These are phyloP conservation scores for Conticribra guillardii DNA, from an alignment of 108 stramenopile genomes.

Conservation along the genomic window DNA sequence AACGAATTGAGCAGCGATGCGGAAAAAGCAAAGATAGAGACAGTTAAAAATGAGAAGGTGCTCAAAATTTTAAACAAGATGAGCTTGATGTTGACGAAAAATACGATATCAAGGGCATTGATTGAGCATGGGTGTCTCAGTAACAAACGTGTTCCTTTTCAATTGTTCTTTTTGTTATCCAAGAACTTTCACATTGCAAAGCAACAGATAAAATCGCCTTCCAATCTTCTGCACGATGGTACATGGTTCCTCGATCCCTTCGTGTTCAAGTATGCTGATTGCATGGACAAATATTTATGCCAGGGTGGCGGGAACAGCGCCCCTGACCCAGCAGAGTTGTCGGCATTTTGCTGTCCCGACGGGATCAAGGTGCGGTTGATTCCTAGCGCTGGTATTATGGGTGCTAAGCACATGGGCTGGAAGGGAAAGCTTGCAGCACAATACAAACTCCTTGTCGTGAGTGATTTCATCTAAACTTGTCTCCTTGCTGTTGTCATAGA, in stretches of 20 bases:
- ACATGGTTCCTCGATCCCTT: slow-evolving; percentile 12
- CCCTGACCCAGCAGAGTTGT: slow-evolving; percentile 7
- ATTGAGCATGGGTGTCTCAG: background rate
- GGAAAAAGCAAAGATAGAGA: no score
- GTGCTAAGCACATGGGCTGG: background rate
- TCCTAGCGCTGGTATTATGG: slow-evolving; percentile 1
- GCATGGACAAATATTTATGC: slow-evolving; percentile 7
- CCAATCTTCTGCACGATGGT: background rate
- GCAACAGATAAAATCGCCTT: background rate
- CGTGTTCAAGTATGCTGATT: slow-evolving; percentile 14
- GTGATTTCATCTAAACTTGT: background rate
- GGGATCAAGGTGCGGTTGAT: slow-evolving; percentile 20
- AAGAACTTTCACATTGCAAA: background rate
- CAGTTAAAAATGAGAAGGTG: background rate
- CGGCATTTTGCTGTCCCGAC: slow-evolving; percentile 18
- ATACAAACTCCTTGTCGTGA: slow-evolving; percentile 27
- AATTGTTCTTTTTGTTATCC: background rate
- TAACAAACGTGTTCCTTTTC: background rate
- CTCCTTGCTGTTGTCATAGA: background rate
- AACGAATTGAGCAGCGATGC: no score
- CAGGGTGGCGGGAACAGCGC: background rate
- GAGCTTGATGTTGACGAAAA: background rate
- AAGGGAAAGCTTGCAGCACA: background rate
- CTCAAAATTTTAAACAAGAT: background rate
- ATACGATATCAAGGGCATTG: background rate